Evolutionary conservation across 345 rosid genomes (phyloP), one percentile per base, ranked within the genome.

Genomic region (Eutrema yunnanense): DNA sequence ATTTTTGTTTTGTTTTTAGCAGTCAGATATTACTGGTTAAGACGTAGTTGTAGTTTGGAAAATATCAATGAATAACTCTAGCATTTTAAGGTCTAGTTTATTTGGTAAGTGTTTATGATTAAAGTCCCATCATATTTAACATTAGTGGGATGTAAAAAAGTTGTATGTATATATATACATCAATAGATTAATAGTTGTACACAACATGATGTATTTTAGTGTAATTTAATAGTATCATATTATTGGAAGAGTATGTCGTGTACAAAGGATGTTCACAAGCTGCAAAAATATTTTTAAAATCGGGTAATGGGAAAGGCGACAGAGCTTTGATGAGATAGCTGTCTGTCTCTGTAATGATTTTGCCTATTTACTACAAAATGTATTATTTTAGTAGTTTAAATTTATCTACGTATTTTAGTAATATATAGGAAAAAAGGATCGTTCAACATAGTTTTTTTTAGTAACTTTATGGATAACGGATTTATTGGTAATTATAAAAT

Each of bases 321-420:
- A 76, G 32, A 54, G 49, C 79, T 76, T 69, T 75, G 79, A 76
- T 69, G 79, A 47, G 71, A 76, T 76, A 55, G 75, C 72, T 76
- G 75, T 63, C 27, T 1, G 22, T 19, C 22, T 19, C 22, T 1
- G 22, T 19, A 19, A 19, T 19, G 22, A 19, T 19, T 19, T 19
- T 19, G 22, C 22, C 22, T 43, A 47, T 65, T 47, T 73, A 54
- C 62, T 42, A 65, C 34, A 49, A 40, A 43, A 54, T 46, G 64
- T 40, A 38, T 38, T 19, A 19, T 19, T 19, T 19, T 19, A 19
- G 22, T 19, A 19, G 1, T 19, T 19, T 19, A 19, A 19, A 19
- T 38, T 22, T 22, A 22, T 22, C 26, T 22, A 22, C 26, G 26
- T 22, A 22, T 22, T 22, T 22, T 22, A 1, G 26, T 22, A 22